Percentiles rank a stretch among this genome's conserved stretches.
Evolutionary conservation across 108 stramenopile genomes (phyloP).

Genomic region (Cylindrotheca fusiformis): DNA sequence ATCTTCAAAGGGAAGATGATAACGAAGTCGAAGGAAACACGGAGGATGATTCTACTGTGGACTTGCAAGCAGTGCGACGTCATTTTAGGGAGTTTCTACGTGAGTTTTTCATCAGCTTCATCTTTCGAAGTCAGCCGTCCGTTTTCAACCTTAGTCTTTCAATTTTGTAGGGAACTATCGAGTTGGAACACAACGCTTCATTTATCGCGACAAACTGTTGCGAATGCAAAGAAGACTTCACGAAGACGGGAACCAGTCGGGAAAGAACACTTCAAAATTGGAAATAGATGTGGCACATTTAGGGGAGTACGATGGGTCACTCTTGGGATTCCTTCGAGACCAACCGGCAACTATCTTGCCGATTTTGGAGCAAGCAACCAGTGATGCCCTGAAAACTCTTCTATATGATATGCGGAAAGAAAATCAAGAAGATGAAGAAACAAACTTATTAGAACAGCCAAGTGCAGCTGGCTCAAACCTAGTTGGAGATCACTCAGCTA

Average conservation of each 20-base stretch:
- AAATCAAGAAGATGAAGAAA: constrained; percentile 18
- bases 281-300: constrained; percentile 79
- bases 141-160: neutral
- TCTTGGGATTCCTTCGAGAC: constrained; percentile 66
- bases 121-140: constrained; percentile 6
- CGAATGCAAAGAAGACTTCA: constrained; percentile 75
- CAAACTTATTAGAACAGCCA: neutral
- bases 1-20: constrained; percentile 10
- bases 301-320: constrained; percentile 81
- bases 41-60: constrained; percentile 27
- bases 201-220: constrained; percentile 77
- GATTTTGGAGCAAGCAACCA: constrained; percentile 68
- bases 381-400: constrained; percentile 69
- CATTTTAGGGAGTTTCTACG: constrained; percentile 86
- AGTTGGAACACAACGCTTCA: constrained; percentile 62
- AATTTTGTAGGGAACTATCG: constrained; percentile 75
- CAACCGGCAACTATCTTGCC: constrained; percentile 68
- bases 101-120: constrained; percentile 28
- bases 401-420: constrained; percentile 41
- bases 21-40: constrained; percentile 5
- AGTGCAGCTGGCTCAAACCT: neutral
- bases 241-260: neutral
- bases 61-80: constrained; percentile 61
- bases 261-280: constrained; percentile 43
- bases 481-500: constrained; percentile 10